Percentiles rank a stretch among this genome's conserved stretches.
Conservation (phyloP, 2,329 filamentous ascomycete species). For the Elsinoe batatas region DNA sequence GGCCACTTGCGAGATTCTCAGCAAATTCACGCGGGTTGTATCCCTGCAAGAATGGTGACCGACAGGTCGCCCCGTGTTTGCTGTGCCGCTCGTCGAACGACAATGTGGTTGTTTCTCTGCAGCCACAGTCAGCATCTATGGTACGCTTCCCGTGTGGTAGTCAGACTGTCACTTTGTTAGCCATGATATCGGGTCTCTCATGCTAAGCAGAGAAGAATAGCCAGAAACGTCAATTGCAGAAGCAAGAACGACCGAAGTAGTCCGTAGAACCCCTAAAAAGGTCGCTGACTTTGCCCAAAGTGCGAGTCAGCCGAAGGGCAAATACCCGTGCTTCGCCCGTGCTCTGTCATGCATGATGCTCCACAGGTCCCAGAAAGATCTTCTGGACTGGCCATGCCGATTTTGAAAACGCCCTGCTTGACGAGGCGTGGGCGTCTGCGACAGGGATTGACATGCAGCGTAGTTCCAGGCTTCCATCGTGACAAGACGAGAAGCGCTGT, state of each 20-base stretch:
- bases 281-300: neutral
- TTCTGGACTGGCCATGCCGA: conserved; percentile 5
- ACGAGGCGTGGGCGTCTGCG: neutral
- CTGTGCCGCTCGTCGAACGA: neutral
- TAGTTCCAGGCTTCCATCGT: neutral
- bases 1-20: neutral
- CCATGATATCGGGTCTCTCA: neutral
- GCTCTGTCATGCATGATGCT: conserved; percentile 5
- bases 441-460: neutral
- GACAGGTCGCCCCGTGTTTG: neutral
- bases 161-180: neutral
- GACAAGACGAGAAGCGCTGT: conserved; percentile 5
- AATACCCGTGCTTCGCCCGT: conserved; percentile 3
- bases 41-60: neutral
- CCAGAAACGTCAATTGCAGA: neutral
- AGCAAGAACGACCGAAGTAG: conserved; percentile 1
- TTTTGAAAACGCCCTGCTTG: neutral
- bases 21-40: neutral
- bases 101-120: conserved; percentile 11
- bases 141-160: neutral
- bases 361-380: neutral
- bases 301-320: neutral
- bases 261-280: conserved; percentile 5
- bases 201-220: neutral
- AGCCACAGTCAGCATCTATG: neutral